Evolutionary conservation across 257 asterid species (phyloP).

Genomic region (Solanum arcanum): DNA sequence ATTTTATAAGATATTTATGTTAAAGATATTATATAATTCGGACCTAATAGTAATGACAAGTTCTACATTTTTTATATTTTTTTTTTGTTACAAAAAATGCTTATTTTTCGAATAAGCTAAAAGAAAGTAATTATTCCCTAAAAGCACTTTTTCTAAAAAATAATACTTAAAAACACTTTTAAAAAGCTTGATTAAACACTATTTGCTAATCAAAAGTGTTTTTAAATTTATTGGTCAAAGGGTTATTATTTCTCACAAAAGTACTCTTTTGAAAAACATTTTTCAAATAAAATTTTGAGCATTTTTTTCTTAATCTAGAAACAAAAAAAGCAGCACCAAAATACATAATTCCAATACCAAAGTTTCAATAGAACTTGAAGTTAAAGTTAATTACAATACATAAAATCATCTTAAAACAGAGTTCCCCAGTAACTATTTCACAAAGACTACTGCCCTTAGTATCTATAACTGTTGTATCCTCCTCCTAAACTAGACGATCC

Average conservation of each 20-base stretch:
- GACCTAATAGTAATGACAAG: background rate
- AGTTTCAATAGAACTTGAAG: background rate
- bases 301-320: too few species aligned
- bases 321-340: background rate
- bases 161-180: too few species aligned
- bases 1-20: background rate
- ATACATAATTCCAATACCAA: background rate
- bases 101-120: too few species aligned
- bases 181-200: background rate
- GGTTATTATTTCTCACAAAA: too few species aligned
- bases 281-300: too few species aligned
- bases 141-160: too few species aligned
- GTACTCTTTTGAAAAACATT: too few species aligned
- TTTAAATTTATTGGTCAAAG: background rate
- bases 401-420: background rate
- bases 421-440: background rate
- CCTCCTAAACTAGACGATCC: slow-evolving; percentile 6
- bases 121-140: background rate
- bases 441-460: background rate
- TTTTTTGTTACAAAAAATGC: background rate
- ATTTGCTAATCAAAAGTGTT: background rate
- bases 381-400: background rate
- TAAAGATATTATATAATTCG: background rate
- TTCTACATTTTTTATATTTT: background rate
- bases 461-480: slow-evolving; percentile 4